phyloP scores from a whole-genome alignment of 208 protist genomes.

The Crithidia sp. region DNA sequence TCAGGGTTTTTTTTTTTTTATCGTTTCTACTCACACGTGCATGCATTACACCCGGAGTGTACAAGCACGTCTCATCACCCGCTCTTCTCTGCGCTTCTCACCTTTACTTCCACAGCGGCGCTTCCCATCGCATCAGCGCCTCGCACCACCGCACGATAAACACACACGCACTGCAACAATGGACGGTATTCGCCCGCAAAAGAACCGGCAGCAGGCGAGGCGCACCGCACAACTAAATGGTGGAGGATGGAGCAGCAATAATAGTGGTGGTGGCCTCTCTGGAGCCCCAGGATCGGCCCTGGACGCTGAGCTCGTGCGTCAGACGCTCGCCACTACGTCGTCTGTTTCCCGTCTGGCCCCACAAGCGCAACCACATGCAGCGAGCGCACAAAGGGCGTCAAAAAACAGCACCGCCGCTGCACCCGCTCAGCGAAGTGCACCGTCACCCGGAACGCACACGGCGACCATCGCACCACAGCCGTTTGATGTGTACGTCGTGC shows the following conservation, averaged over 20 bases:
- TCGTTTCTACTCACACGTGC: too few species aligned
- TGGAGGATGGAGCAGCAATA: too few species aligned
- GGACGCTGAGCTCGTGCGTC: constrained; percentile 20
- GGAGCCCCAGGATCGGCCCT: constrained; percentile 22
- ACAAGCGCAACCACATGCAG: too few species aligned
- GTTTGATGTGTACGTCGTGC: constrained; percentile 79
- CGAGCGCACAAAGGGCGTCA: too few species aligned
- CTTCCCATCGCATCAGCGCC: too few species aligned
- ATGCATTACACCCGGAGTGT: too few species aligned
- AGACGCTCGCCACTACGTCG: not conserved
- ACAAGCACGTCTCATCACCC: too few species aligned
- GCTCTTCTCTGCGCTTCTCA: too few species aligned
- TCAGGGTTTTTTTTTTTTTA: too few species aligned
- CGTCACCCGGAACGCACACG: not conserved
- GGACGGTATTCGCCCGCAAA: constrained; percentile 8
- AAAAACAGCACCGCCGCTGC: not conserved
- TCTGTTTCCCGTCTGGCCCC: not conserved
- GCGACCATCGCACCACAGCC: constrained; percentile 16
- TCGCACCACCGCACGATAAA: too few species aligned
- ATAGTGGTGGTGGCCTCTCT: constrained; percentile 13
- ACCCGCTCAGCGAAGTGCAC: not conserved
- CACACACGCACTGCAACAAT: not conserved
- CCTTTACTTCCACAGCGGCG: too few species aligned
- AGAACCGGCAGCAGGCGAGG: not conserved
- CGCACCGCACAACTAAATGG: not conserved